Evolutionary conservation across 306 rosid genomes (phyloP).

Genomic region (Chamaecrista fasciculata): DNA sequence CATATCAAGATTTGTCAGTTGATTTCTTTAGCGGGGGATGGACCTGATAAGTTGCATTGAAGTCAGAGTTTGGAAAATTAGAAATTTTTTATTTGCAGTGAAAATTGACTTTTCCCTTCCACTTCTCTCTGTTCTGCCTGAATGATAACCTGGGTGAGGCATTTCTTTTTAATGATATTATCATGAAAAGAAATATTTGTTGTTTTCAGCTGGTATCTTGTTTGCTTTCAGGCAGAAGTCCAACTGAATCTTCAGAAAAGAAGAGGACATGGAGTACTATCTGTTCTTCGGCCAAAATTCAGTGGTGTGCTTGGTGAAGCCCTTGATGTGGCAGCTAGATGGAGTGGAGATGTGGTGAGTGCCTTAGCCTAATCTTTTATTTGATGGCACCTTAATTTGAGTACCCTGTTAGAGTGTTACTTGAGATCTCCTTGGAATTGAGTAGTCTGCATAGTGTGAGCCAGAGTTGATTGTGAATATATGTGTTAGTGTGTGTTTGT

Average conservation of each 20-base stretch:
- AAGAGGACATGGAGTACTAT: constrained; percentile 90
- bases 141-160: constrained; percentile 5
- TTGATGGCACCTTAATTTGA: constrained; percentile 18
- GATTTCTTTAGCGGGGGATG: background rate
- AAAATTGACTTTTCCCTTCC: background rate
- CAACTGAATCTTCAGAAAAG: constrained; percentile 90
- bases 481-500: background rate
- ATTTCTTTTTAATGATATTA: constrained; percentile 2
- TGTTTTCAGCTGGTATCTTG: constrained; percentile 25
- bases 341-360: constrained; percentile 99
- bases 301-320: constrained; percentile 97
- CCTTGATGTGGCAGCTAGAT: constrained; percentile 86
- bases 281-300: constrained; percentile 78
- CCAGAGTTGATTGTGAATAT: constrained; percentile 12
- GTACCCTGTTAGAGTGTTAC: constrained; percentile 1
- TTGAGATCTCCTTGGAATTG: constrained; percentile 20
- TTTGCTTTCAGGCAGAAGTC: constrained; percentile 76
- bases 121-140: constrained; percentile 9
- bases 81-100: background rate
- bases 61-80: background rate
- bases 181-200: background rate
- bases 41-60: background rate
- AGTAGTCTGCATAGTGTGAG: constrained; percentile 8
- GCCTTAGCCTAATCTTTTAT: constrained; percentile 20
- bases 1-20: background rate